phyloP scores from a whole-genome alignment of 768 basidiomycete species.

The Trichaptum fuscoviolaceum region DNA sequence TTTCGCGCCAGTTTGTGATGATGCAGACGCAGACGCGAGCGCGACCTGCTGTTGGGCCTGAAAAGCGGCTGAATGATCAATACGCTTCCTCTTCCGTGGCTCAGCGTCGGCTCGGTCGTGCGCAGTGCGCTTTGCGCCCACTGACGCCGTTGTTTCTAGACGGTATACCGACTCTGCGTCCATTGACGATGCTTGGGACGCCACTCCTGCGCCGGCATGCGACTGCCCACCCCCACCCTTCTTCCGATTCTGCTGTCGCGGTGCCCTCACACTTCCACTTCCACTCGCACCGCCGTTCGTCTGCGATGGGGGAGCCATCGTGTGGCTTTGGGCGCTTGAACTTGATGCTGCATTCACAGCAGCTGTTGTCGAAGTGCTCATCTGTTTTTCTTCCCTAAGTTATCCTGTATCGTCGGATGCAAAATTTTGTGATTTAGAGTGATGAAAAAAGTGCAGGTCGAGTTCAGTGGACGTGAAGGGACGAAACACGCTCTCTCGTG shows the following conservation, averaged over 20 bases:
- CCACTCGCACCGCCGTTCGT: not conserved
- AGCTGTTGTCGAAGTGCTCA: not conserved
- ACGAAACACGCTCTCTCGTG: not conserved
- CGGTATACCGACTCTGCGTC: conserved; percentile 61
- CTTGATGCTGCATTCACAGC: conserved; percentile 9
- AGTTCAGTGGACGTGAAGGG: not conserved
- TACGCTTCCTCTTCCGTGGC: conserved; percentile 69
- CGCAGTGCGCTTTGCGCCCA: conserved; percentile 59
- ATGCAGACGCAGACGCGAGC: not conserved
- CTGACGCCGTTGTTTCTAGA: conserved; percentile 23
- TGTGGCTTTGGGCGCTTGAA: not conserved
- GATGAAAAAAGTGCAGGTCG: not conserved
- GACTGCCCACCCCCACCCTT: conserved; percentile 25
- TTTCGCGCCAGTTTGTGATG: not conserved
- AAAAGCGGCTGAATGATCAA: conserved; percentile 30
- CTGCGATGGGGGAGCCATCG: not conserved
- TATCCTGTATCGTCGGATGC: not conserved
- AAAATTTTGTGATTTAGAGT: not conserved
- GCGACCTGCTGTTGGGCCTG: conserved; percentile 4
- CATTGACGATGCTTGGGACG: conserved; percentile 59
- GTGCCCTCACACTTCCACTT: not conserved
- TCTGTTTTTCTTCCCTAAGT: not conserved
- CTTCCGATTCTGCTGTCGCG: not conserved
- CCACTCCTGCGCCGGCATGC: conserved; percentile 59
- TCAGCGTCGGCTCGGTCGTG: conserved; percentile 69